Conservation (phyloP, 2,329 filamentous ascomycete species). For the Peltaster fructicola region DNA sequence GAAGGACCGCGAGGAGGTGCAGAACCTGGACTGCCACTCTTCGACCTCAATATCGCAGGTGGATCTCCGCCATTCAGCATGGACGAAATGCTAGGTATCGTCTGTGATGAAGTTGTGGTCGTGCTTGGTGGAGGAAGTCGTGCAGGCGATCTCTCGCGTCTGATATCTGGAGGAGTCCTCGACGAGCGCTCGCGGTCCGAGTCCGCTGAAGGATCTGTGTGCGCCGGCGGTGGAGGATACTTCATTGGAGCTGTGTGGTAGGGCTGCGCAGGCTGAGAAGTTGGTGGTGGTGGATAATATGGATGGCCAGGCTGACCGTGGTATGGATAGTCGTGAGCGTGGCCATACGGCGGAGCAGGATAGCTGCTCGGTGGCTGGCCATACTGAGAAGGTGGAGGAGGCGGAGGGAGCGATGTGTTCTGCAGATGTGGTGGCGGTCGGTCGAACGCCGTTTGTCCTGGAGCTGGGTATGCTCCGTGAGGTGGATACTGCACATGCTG, state of each 20-base stretch:
- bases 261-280: too few relatives aligned
- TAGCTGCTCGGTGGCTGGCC: slow-evolving; percentile 9
- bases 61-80: slow-evolving; percentile 23
- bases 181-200: too few relatives aligned
- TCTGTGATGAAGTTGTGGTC: slow-evolving; percentile 15
- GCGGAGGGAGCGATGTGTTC: slow-evolving; percentile 21
- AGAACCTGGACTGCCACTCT: slow-evolving; percentile 16
- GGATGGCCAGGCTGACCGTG: slow-evolving; percentile 9
- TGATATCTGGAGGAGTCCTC: slow-evolving; percentile 8
- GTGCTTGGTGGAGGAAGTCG: too few relatives aligned
- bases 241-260: too few relatives aligned
- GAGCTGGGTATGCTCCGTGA: slow-evolving; percentile 12
- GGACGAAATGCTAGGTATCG: slow-evolving; percentile 37
- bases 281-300: slow-evolving; percentile 6
- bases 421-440: slow-evolving; percentile 22
- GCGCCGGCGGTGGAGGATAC: too few relatives aligned
- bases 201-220: too few relatives aligned
- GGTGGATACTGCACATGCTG: slow-evolving; percentile 21
- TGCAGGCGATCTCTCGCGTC: too few relatives aligned
- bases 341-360: slow-evolving; percentile 2
- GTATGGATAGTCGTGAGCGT: slow-evolving; percentile 2
- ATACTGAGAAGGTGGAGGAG: slow-evolving; percentile 16
- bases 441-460: slow-evolving; percentile 14
- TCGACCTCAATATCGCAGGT: slow-evolving; percentile 10
- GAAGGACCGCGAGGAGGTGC: slow-evolving; percentile 14